Percentiles rank a stretch among this genome's conserved stretches.
Conservation (phyloP, 257 asterid genomes). For the Rehmannia glutinosa region DNA sequence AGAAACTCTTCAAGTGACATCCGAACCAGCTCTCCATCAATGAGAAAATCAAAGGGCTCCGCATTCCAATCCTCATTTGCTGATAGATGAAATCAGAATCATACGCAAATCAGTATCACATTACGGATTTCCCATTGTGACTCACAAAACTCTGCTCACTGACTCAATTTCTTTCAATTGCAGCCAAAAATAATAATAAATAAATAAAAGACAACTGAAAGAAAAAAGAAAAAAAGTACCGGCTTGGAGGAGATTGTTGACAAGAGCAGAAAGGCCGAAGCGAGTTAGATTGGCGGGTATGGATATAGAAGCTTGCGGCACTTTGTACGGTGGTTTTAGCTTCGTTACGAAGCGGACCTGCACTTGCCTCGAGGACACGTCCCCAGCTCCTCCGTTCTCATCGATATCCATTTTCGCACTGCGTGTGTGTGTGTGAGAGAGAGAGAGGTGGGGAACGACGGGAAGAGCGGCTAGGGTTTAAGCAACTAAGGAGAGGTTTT, state of each 20-base stretch:
- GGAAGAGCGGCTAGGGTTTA: conserved; percentile 32
- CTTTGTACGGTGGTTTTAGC: conserved; percentile 49
- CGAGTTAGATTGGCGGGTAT: conserved; percentile 78
- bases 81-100: conserved; percentile 19
- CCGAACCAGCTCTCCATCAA: conserved; percentile 86
- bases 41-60: conserved; percentile 89
- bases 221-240: conserved; percentile 27
- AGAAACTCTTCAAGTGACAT: conserved; percentile 90
- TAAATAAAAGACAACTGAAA: background rate
- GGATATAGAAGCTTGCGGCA: conserved; percentile 54
- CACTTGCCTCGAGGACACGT: conserved; percentile 47
- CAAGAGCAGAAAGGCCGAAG: conserved; percentile 59
- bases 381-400: conserved; percentile 36
- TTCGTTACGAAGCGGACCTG: conserved; percentile 78
- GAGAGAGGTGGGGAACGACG: background rate
- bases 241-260: conserved; percentile 59
- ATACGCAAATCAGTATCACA: background rate
- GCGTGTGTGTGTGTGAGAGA: background rate
- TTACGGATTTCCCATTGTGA: background rate
- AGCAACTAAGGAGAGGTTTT: conserved; percentile 3
- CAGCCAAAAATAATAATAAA: background rate
- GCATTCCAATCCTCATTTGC: conserved; percentile 59
- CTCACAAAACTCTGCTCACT: background rate
- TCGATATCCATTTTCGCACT: conserved; percentile 42
- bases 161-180: background rate